Evolutionary conservation across 306 rosid species (phyloP).

Genomic region (Biancaea sappan): DNA sequence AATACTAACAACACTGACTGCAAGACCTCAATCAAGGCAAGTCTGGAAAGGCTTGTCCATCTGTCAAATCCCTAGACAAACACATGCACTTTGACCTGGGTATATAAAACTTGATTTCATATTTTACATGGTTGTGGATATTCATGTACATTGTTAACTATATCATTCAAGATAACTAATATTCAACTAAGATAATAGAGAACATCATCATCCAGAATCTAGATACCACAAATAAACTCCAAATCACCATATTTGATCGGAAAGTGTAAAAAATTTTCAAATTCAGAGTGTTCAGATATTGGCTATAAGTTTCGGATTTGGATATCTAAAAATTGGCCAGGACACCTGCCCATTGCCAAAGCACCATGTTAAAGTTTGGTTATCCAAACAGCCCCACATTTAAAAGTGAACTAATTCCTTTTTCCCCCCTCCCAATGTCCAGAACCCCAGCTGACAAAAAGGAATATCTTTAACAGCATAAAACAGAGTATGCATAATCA

Average conservation of each 20-base stretch:
- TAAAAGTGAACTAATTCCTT: not conserved
- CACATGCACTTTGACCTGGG: not conserved
- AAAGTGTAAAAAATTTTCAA: not conserved
- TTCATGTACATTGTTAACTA: slow-evolving; percentile 12
- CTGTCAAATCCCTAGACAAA: slow-evolving; percentile 20
- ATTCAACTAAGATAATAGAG: not conserved
- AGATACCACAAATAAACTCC: not conserved
- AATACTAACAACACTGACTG: not conserved
- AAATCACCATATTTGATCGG: not conserved
- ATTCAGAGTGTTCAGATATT: not conserved
- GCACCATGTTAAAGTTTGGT: not conserved
- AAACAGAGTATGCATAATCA: not conserved
- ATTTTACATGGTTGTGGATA: slow-evolving; percentile 19
- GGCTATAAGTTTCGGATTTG: not conserved
- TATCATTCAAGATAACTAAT: slow-evolving; percentile 11
- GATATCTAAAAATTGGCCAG: not conserved
- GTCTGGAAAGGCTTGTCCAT: slow-evolving; percentile 1
- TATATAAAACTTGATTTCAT: not conserved
- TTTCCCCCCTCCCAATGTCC: not conserved
- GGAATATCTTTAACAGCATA: not conserved
- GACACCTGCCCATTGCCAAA: not conserved
- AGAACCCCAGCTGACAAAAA: slow-evolving; percentile 14
- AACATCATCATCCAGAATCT: not conserved
- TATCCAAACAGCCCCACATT: slow-evolving; percentile 11
- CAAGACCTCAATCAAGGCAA: not conserved